Evolutionary conservation across 164 flowering plant genomes (phyloP).

Genomic region (Litsea cubeba): DNA sequence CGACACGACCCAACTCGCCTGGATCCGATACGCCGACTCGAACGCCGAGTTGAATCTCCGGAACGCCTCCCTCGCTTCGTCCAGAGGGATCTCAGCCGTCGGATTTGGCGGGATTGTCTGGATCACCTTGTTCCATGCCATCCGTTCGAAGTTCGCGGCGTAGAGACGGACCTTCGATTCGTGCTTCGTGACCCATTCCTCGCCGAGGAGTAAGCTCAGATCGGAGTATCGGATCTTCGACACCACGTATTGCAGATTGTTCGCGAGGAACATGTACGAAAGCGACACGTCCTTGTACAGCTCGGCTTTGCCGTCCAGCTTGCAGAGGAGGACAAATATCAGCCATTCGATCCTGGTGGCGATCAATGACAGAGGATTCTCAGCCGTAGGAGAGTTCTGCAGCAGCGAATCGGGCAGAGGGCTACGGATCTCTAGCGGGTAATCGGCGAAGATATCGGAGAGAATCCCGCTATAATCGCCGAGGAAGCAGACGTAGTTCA

Average conservation of each 20-base stretch:
- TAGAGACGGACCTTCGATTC: constrained; percentile 41
- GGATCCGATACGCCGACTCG: constrained; percentile 41
- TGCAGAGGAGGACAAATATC: constrained; percentile 54
- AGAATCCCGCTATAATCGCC: constrained; percentile 43
- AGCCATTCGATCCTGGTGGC: constrained; percentile 50
- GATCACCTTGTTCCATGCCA: constrained; percentile 51
- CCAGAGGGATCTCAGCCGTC: constrained; percentile 22
- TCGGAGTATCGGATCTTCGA: constrained; percentile 37
- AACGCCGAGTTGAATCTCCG: constrained; percentile 39
- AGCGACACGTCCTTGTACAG: constrained; percentile 47
- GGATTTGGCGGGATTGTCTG: constrained; percentile 34
- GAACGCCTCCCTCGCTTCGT: constrained; percentile 32
- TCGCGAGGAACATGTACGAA: constrained; percentile 56
- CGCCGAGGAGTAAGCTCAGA: constrained; percentile 47
- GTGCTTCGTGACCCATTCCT: constrained; percentile 47
- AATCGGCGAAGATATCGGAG: constrained; percentile 43
- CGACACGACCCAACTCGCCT: constrained; percentile 35
- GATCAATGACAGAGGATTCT: constrained; percentile 16
- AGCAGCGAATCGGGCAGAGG: constrained; percentile 18
- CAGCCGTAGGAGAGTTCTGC: neutral
- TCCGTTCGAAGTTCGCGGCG: constrained; percentile 38
- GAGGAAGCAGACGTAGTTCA: constrained; percentile 47
- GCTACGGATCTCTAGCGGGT: constrained; percentile 13
- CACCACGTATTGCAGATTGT: constrained; percentile 57
- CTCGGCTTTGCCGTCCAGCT: constrained; percentile 53